Base-by-base conservation (phyloP, 2,329 filamentous ascomycete species). In the Alternaria conjuncta region DNA sequence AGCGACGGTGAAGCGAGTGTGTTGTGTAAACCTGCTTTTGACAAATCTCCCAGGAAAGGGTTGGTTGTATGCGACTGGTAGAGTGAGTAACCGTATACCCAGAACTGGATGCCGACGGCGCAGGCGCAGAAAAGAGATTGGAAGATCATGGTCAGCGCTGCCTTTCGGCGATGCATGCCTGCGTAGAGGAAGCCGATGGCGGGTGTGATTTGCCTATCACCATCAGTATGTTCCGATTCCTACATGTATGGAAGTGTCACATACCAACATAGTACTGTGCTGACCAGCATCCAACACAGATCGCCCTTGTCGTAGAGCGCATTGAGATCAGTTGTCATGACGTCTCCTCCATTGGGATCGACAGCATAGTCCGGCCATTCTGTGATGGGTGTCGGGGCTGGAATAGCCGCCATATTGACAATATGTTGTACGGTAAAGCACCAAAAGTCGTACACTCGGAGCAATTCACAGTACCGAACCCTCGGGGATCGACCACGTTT, bases 121-220 rank as follows among this genome's bases (percentile, higher is more conserved):
- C 77, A 82, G 1, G 82, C 79, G 30, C 83, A 84, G 70, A 84
- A 84, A 1, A 85, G 78, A 0, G 82, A 84, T 66, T 84, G 82
- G 25, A 84, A 77, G 9, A 85, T 76, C 80, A 85, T 84, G 0
- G 83, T 84, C 63, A 85, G 55, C 1, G 75, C 75, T 15, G 73
- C 68, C 41, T 78, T 78, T 23, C 69, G 57, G 46, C 74, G 62
- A 46, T 78, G 75, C 76, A 78, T 78, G 8, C 75, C 76, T 3
- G 76, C 75, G 51, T 78, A 78, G 6, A 78, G 68, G 26, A 78
- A 78, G 26, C 76, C 76, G 54, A 78, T 78, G 2, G 75, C 75
- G 13, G 75, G 75, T 7, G 75, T 77, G 36, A 77, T 78, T 59
- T 76, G 75, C 75, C 75, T 78, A 8, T 32, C 2, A 10, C 13